These are phyloP conservation scores for Pythium scleroteichum DNA, from an alignment of 352 stramenopile genomes.

Conservation along the genomic window DNA sequence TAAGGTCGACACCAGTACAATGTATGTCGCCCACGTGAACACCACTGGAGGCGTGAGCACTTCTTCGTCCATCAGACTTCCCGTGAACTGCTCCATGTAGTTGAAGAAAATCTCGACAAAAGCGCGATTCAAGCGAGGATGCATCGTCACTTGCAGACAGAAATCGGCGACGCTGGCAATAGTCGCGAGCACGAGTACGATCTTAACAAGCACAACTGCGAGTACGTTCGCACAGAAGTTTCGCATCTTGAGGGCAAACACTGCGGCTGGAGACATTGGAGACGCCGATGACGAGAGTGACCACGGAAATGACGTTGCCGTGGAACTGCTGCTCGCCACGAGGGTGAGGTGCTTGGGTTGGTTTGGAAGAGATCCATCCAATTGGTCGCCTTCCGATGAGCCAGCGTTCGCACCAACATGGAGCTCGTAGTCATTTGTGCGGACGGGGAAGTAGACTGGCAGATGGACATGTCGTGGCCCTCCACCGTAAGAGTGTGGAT, in stretches of 20 bases:
- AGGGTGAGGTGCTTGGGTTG: slow-evolving; percentile 60
- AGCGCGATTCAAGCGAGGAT: slow-evolving; percentile 62
- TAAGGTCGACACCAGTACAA: slow-evolving; percentile 40
- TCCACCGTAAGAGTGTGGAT: slow-evolving; percentile 26
- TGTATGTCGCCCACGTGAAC: slow-evolving; percentile 53
- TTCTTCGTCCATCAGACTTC: slow-evolving; percentile 59
- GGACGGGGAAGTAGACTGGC: slow-evolving; percentile 65
- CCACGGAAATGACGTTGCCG: slow-evolving; percentile 31
- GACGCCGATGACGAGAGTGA: slow-evolving; percentile 23
- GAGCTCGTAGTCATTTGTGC: slow-evolving; percentile 55
- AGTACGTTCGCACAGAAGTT: slow-evolving; percentile 11
- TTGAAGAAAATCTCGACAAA: slow-evolving; percentile 72
- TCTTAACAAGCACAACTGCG: slow-evolving; percentile 44
- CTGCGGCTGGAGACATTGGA: slow-evolving; percentile 5
- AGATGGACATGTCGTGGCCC: slow-evolving; percentile 33
- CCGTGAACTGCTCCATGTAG: slow-evolving; percentile 64
- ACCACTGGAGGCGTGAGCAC: slow-evolving; percentile 55
- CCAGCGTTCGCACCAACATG: background rate
- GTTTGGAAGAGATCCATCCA: slow-evolving; percentile 24
- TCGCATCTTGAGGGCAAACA: slow-evolving; percentile 18
- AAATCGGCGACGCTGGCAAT: slow-evolving; percentile 72
- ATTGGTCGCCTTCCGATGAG: slow-evolving; percentile 23
- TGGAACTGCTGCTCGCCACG: slow-evolving; percentile 29
- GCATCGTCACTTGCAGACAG: slow-evolving; percentile 69
- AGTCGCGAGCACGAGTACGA: slow-evolving; percentile 52